phyloP scores from a whole-genome alignment of 2,329 filamentous ascomycete species.

The Clonostachys solani region DNA sequence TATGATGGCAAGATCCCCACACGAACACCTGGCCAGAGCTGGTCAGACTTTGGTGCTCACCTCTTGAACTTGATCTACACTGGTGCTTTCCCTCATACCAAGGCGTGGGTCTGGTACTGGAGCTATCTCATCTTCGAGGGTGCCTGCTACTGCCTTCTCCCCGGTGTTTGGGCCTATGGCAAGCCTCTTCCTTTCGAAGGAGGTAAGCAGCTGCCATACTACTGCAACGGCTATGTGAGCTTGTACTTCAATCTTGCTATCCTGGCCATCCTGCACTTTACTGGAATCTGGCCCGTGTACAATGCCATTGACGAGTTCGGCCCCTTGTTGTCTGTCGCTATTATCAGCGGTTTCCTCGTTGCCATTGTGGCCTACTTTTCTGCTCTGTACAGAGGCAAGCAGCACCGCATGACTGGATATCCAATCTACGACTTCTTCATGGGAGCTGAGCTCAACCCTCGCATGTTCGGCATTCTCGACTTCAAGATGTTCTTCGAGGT shows the following conservation, averaged over 20 bases:
- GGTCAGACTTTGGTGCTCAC: constrained; percentile 66
- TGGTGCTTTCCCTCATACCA: constrained; percentile 75
- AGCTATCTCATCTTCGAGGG: constrained; percentile 82
- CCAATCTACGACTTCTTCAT: constrained; percentile 91
- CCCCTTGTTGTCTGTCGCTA: constrained; percentile 86
- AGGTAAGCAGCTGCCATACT: constrained; percentile 87
- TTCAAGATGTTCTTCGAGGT: constrained; percentile 98
- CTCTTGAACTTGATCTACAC: constrained; percentile 72
- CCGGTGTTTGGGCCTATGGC: constrained; percentile 82
- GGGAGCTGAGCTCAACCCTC: constrained; percentile 84
- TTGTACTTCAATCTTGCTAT: constrained; percentile 82
- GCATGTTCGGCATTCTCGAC: constrained; percentile 81
- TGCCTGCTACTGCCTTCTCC: constrained; percentile 77
- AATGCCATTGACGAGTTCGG: constrained; percentile 95
- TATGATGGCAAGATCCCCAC: constrained; percentile 80
- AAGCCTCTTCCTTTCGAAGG: constrained; percentile 80
- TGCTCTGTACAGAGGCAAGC: constrained; percentile 70
- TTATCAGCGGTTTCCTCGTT: constrained; percentile 83
- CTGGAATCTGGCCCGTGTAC: constrained; percentile 83
- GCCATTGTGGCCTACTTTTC: constrained; percentile 83
- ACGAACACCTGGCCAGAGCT: constrained; percentile 61
- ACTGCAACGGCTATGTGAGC: constrained; percentile 84
- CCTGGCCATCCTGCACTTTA: constrained; percentile 70
- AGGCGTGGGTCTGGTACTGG: constrained; percentile 95
- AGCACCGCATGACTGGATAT: constrained; percentile 90